These are phyloP conservation scores for Gracilariopsis chorda DNA, from an alignment of 23 red algal species.

Conservation along the genomic window DNA sequence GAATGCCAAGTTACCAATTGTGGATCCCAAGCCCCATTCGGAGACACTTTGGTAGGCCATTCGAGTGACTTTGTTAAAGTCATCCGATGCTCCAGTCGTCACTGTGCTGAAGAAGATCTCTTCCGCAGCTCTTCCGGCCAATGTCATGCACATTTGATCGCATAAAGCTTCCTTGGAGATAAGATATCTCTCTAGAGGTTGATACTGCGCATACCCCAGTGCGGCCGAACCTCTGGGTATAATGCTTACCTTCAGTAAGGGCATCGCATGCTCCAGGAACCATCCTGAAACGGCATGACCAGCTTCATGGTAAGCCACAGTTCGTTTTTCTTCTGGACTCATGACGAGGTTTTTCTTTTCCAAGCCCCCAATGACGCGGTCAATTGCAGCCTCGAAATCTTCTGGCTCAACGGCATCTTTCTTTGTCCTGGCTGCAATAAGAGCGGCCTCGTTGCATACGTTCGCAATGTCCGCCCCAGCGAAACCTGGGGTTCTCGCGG, in stretches of 20 bases:
- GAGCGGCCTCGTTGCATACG: constrained; percentile 97
- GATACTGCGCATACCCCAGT: constrained; percentile 98
- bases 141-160: constrained; percentile 97
- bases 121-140: constrained; percentile 92
- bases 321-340: constrained; percentile 97
- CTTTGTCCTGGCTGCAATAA: constrained; percentile 84
- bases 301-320: constrained; percentile 99
- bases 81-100: constrained; percentile 94
- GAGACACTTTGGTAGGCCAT: constrained; percentile 97
- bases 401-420: constrained; percentile 65
- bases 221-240: constrained; percentile 92
- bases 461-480: constrained; percentile 97
- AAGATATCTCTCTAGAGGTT: constrained; percentile 83
- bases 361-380: constrained; percentile 95
- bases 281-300: constrained; percentile 98
- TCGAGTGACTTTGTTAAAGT: constrained; percentile 94
- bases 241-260: constrained; percentile 97
- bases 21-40: constrained; percentile 85
- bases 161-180: constrained; percentile 76
- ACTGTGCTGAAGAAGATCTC: constrained; percentile 96
- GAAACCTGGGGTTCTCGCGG: constrained; percentile 91
- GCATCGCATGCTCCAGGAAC: constrained; percentile 96
- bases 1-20: constrained; percentile 85
- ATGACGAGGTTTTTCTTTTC: constrained; percentile 99
- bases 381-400: constrained; percentile 93